phyloP scores from a whole-genome alignment of 257 asterid genomes.

The Primulina eburnea region DNA sequence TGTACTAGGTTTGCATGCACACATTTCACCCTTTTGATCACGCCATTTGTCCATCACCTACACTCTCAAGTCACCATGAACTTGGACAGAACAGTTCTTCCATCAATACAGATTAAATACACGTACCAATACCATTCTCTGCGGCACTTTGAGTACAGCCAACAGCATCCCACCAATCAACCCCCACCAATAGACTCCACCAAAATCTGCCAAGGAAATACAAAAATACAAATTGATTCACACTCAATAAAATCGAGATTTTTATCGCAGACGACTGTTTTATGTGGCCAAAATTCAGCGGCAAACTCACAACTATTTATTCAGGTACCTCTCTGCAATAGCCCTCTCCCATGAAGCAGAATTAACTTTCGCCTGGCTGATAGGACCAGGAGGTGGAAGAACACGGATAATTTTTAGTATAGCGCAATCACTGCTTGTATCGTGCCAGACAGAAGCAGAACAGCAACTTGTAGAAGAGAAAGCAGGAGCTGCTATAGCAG shows the following conservation, averaged over 20 bases:
- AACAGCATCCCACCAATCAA: conserved; percentile 99
- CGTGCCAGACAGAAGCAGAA: conserved; percentile 99
- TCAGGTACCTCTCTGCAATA: conserved; percentile 90
- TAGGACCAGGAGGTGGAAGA: conserved; percentile 83
- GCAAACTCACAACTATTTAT: conserved; percentile 21
- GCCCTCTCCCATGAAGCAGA: conserved; percentile 97
- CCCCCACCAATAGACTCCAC: conserved; percentile 99
- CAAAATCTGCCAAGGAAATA: conserved; percentile 67
- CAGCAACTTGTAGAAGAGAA: conserved; percentile 99
- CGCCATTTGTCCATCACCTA: conserved; percentile 1
- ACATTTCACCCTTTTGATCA: conserved; percentile 7
- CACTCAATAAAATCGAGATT: conserved; percentile 1
- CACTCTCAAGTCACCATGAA: conserved; percentile 1
- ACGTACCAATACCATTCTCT: conserved; percentile 95
- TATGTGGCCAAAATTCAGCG: conserved; percentile 18
- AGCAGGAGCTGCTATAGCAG: conserved; percentile 94
- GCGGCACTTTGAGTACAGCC: conserved; percentile 99
- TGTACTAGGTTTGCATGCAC: conserved; percentile 11
- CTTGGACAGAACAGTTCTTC: conserved; percentile 16
- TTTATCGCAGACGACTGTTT: not conserved
- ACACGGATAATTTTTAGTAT: conserved; percentile 85
- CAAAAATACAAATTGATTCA: conserved; percentile 10
- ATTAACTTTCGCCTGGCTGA: conserved; percentile 70
- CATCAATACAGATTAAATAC: conserved; percentile 12
- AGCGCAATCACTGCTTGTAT: conserved; percentile 68